Percentiles rank a stretch among this genome's conserved stretches.
Evolutionary conservation across 129 eudicot genomes (phyloP).

Genomic region (Solidago caesia): DNA sequence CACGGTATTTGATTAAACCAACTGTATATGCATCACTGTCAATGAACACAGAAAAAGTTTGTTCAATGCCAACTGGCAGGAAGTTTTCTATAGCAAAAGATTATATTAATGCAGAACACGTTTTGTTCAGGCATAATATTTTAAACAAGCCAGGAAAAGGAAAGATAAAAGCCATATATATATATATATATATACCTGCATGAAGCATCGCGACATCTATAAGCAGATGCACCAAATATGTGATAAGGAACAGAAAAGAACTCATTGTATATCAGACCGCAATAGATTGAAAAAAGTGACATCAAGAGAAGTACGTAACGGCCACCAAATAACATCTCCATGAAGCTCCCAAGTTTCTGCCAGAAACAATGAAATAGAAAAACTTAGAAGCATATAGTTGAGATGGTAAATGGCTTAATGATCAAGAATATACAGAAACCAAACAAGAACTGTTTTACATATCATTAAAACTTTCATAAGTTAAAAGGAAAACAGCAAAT

Average conservation of each 20-base stretch:
- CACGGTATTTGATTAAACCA: slow-evolving; percentile 77
- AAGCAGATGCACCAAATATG: slow-evolving; percentile 92
- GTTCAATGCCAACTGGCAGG: slow-evolving; percentile 21
- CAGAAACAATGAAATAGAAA: slow-evolving; percentile 14
- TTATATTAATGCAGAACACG: slow-evolving; percentile 11
- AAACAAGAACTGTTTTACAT: too few species aligned
- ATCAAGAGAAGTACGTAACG: slow-evolving; percentile 91
- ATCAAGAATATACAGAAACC: too few species aligned
- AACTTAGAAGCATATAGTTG: slow-evolving; percentile 6
- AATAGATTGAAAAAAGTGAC: slow-evolving; percentile 91
- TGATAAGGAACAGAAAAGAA: slow-evolving; percentile 97
- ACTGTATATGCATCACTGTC: slow-evolving; percentile 66
- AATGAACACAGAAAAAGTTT: slow-evolving; percentile 21
- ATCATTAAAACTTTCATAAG: too few species aligned
- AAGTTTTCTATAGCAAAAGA: neutral
- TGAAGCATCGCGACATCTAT: slow-evolving; percentile 71
- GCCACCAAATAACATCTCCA: slow-evolving; percentile 99
- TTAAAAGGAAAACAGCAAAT: too few species aligned
- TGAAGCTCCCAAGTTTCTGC: slow-evolving; percentile 98
- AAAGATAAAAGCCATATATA: slow-evolving; percentile 2
- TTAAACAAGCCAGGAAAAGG: slow-evolving; percentile 7
- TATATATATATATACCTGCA: slow-evolving; percentile 66
- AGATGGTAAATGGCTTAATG: neutral
- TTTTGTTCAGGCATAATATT: neutral
- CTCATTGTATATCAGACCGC: slow-evolving; percentile 94